phyloP scores from a whole-genome alignment of 305 asterid genomes.

The Coffea humblotiana region DNA sequence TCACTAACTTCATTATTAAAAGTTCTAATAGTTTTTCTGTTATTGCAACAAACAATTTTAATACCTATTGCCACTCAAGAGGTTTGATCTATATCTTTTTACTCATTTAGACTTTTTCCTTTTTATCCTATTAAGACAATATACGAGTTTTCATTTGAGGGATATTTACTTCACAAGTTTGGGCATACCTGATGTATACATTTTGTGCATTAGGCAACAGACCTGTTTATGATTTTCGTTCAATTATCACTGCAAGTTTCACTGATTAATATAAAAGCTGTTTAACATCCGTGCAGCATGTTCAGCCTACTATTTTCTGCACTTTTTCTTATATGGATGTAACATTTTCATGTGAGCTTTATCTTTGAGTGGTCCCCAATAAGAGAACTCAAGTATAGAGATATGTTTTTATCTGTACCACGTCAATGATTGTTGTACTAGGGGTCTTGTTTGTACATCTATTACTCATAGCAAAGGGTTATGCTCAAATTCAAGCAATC shows the following conservation, averaged over 20 bases:
- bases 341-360: conserved; percentile 90
- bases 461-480: conserved; percentile 66
- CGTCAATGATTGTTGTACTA: conserved; percentile 64
- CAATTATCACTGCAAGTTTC: background rate
- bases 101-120: no score
- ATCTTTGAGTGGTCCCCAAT: conserved; percentile 68
- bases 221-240: no score
- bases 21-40: no score
- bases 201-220: no score
- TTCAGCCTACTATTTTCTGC: conserved; percentile 77
- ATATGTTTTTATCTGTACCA: conserved; percentile 77
- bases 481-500: conserved; percentile 56
- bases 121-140: no score
- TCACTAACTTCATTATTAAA: no score
- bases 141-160: no score
- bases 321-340: conserved; percentile 78
- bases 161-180: no score
- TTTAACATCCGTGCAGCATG: conserved; percentile 59
- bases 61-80: no score
- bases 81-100: no score
- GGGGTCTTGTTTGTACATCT: conserved; percentile 76
- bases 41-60: no score
- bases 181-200: no score
- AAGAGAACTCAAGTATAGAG: conserved; percentile 67
- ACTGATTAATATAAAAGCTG: conserved; percentile 6